Evolutionary conservation across 1,284 basidiomycete species (phyloP).

Genomic region (Cutaneotrichosporon daszewskae): DNA sequence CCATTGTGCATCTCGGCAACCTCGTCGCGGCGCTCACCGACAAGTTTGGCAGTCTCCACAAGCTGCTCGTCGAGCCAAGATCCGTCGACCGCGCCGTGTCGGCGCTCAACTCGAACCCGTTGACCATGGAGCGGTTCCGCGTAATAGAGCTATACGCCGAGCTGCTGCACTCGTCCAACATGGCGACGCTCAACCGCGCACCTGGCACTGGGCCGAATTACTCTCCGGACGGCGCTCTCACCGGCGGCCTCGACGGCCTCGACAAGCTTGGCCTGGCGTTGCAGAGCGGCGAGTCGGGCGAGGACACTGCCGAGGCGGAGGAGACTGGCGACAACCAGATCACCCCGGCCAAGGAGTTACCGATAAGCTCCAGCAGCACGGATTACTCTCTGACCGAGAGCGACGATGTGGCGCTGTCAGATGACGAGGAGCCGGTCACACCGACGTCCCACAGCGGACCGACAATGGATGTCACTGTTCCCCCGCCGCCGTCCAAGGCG

Average conservation of each 20-base stretch:
- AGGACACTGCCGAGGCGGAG: constrained; percentile 56
- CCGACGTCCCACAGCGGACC: constrained; percentile 14
- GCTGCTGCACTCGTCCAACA: constrained; percentile 94
- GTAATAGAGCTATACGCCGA: constrained; percentile 97
- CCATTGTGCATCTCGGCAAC: constrained; percentile 86
- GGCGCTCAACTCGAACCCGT: constrained; percentile 64
- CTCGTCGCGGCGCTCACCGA: constrained; percentile 73
- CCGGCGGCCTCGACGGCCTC: constrained; percentile 71
- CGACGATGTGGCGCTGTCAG: constrained; percentile 64
- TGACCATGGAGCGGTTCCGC: constrained; percentile 94
- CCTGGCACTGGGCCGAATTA: constrained; percentile 66
- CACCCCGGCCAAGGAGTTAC: constrained; percentile 61
- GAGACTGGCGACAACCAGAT: constrained; percentile 53
- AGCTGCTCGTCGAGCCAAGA: constrained; percentile 65
- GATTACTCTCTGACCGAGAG: constrained; percentile 52
- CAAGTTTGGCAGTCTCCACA: constrained; percentile 65
- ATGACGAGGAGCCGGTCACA: constrained; percentile 55
- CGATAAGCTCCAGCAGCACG: constrained; percentile 53
- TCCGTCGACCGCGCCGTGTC: constrained; percentile 66
- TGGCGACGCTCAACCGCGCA: constrained; percentile 85
- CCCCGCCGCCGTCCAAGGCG: constrained; percentile 35
- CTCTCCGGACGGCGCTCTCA: constrained; percentile 68
- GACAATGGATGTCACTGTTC: constrained; percentile 9
- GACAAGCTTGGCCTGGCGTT: constrained; percentile 79
- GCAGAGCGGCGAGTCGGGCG: constrained; percentile 46